Conservation (phyloP, 768 basidiomycete species). For the Tylopilus sp. region DNA sequence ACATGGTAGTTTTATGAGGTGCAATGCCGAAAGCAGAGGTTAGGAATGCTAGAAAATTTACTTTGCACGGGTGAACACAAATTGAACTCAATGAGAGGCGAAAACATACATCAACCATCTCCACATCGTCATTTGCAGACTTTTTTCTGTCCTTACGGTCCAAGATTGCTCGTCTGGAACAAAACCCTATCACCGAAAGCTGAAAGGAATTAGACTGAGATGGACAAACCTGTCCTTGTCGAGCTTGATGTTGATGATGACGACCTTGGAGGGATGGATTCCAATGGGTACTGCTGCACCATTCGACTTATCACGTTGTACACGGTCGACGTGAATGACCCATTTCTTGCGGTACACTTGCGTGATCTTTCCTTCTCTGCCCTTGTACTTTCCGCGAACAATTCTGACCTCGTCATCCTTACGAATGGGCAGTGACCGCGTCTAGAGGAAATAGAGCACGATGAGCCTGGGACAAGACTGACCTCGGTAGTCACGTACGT, state of each 20-base stretch:
- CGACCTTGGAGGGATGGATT: conserved; percentile 95
- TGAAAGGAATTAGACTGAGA: neutral
- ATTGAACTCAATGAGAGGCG: conserved; percentile 7
- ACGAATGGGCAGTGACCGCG: conserved; percentile 90
- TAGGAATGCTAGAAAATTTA: conserved; percentile 16
- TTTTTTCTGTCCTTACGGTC: conserved; percentile 85
- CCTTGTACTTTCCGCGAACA: conserved; percentile 97
- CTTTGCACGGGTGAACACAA: conserved; percentile 18
- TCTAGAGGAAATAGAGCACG: conserved; percentile 37
- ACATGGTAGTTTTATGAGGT: conserved; percentile 58
- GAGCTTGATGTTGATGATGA: conserved; percentile 88
- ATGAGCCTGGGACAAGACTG: neutral
- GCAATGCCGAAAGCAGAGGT: conserved; percentile 14
- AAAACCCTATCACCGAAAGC: conserved; percentile 3
- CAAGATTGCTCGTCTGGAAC: conserved; percentile 70
- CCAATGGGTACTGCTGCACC: conserved; percentile 92
- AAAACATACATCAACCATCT: conserved; percentile 74
- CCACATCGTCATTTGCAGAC: conserved; percentile 57
- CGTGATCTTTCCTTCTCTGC: conserved; percentile 96
- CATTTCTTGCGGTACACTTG: conserved; percentile 99
- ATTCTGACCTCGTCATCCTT: conserved; percentile 99
- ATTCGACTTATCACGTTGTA: conserved; percentile 96
- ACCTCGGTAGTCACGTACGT: conserved; percentile 49
- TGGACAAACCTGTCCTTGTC: conserved; percentile 77
- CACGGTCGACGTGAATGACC: conserved; percentile 98